Base-by-base conservation (phyloP, 1,139 yeast species). In the Geotrichum bryndzae region DNA sequence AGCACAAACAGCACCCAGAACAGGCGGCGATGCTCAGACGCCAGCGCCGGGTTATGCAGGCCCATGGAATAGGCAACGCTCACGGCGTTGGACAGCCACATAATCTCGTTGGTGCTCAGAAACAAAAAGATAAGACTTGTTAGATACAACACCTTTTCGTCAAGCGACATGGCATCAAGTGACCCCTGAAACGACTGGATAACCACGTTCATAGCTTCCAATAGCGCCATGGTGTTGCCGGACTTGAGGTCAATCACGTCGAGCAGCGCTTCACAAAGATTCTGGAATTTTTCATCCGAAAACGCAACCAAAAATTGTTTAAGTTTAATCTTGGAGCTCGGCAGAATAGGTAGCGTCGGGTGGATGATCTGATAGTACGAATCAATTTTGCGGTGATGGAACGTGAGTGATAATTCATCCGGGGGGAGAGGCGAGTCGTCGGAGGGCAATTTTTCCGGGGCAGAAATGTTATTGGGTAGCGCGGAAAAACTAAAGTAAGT, bases 341-440 rank as follows among this genome's bases (percentile, higher is more conserved):
- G 78, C 54, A 77, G 69, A 33, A 77, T 64, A 7, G 80, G 80
- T 60, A 77, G 66, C 15, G 74, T 68, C 10, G 77, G 77, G 63
- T 77, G 80, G 58, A 76, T 70, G 51, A 69, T 67, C 63, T 72
- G 72, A 65, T 76, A 77, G 64, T 77, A 77, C 33, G 69, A 66
- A 65, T 74, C 78, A 52, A 77, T 69, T 53, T 67, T 33, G 11
- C 38, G 38, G 11, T 33, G 38, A 7, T 33, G 38, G 38, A 33
- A 33, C 7, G 7, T 33, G 11, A 33, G 38, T 11, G 38, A 33
- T 33, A 33, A 33, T 33, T 33, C 38, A 33, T 33, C 38, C 38
- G 38, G 38, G 38, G 38, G 38, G 38, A 33, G 38, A 33, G 38
- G 7, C 7, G 38, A 33, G 11, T 33, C 38, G 38, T 33, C 38